Percentiles rank a stretch among this genome's conserved stretches.
These are phyloP conservation scores for Ustilago bromivora DNA, from an alignment of 1,284 basidiomycete species.

Conservation along the genomic window DNA sequence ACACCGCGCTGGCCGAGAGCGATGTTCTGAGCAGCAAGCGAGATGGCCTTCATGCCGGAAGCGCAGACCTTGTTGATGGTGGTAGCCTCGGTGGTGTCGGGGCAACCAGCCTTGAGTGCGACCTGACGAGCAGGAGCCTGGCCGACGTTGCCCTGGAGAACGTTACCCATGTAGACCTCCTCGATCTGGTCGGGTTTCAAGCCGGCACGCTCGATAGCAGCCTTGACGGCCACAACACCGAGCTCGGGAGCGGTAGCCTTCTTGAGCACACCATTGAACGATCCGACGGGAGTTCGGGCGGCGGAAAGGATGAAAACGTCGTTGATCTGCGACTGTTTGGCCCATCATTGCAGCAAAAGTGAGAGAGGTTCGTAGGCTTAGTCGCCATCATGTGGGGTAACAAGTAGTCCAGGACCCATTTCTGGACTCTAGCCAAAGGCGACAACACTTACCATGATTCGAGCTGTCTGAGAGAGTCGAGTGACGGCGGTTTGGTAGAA, in stretches of 20 bases:
- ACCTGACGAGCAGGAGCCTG: conserved; percentile 72
- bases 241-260: conserved; percentile 89
- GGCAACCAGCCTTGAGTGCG: conserved; percentile 88
- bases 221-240: conserved; percentile 88
- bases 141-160: conserved; percentile 71
- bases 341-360: not conserved
- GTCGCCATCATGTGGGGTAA: conserved; percentile 5
- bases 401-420: not conserved
- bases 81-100: conserved; percentile 88
- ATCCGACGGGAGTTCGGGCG: conserved; percentile 92
- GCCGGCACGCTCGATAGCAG: conserved; percentile 80
- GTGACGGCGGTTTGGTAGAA: conserved; percentile 57
- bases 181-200: conserved; percentile 86
- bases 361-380: not conserved
- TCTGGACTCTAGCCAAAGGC: not conserved
- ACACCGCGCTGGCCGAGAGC: conserved; percentile 70
- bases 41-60: conserved; percentile 72
- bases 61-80: conserved; percentile 86
- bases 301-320: conserved; percentile 95
- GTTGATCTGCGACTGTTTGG: conserved; percentile 46
- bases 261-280: conserved; percentile 90
- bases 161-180: conserved; percentile 95
- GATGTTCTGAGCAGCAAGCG: conserved; percentile 71
- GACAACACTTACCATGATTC: conserved; percentile 59
- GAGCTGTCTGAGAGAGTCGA: conserved; percentile 55